phyloP scores from a whole-genome alignment of 441 rosid species.

The Dalechampia spathulata region DNA sequence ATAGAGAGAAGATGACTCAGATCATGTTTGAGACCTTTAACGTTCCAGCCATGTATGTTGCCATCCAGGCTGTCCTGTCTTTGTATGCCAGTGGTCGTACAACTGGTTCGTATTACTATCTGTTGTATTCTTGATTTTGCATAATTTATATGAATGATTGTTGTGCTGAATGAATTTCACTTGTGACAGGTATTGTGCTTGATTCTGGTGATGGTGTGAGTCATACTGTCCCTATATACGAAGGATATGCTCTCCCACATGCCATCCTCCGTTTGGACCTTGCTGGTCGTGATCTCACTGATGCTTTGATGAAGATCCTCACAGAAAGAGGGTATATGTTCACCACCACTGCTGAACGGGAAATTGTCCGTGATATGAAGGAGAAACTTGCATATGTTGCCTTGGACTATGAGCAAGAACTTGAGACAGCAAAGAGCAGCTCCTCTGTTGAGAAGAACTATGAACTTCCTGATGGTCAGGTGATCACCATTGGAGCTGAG shows the following conservation, averaged over 20 bases:
- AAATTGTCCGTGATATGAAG: conserved; percentile 84
- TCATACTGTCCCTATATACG: conserved; percentile 79
- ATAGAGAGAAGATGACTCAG: conserved; percentile 54
- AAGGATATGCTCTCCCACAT: conserved; percentile 70
- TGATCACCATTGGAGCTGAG: conserved; percentile 69
- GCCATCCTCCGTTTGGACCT: conserved; percentile 69
- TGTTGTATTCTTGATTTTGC: neutral
- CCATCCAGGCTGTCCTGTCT: conserved; percentile 50
- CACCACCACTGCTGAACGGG: conserved; percentile 79
- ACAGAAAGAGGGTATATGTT: conserved; percentile 76
- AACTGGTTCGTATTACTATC: conserved; percentile 34
- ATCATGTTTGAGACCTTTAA: conserved; percentile 55
- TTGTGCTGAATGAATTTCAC: conserved; percentile 3
- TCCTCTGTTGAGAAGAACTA: conserved; percentile 68
- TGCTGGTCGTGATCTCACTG: conserved; percentile 71
- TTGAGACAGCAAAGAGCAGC: conserved; percentile 62
- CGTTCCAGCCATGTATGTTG: conserved; percentile 54
- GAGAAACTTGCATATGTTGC: conserved; percentile 74
- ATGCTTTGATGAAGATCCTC: conserved; percentile 64
- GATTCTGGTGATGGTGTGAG: conserved; percentile 88
- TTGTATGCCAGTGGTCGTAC: conserved; percentile 65
- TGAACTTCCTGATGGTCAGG: conserved; percentile 66
- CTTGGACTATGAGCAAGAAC: conserved; percentile 64
- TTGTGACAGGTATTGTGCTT: conserved; percentile 58
- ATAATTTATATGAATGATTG: neutral